Conservation (phyloP, 2,329 filamentous ascomycete species). For the Rosellinia necatrix region DNA sequence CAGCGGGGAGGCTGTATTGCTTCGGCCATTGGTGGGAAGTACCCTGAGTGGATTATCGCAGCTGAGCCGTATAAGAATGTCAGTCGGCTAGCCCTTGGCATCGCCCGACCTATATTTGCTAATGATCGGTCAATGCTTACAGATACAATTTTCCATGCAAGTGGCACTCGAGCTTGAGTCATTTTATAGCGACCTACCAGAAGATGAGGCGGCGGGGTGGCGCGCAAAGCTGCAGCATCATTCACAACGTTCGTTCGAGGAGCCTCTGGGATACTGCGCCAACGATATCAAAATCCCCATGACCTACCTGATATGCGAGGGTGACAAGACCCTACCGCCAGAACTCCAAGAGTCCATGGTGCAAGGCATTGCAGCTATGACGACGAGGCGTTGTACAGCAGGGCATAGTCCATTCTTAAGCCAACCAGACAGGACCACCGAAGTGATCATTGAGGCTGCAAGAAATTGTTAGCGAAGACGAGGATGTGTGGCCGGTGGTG, state of each 20-base stretch:
- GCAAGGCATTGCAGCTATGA: constrained; percentile 13
- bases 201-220: constrained; percentile 7
- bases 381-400: constrained; percentile 8
- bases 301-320: constrained; percentile 18
- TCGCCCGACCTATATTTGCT: background rate
- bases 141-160: constrained; percentile 1
- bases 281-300: constrained; percentile 20
- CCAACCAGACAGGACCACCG: constrained; percentile 8
- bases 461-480: background rate
- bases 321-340: constrained; percentile 4
- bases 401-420: constrained; percentile 23
- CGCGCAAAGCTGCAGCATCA: constrained; percentile 6
- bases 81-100: background rate
- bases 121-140: background rate
- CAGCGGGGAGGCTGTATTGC: constrained; percentile 5
- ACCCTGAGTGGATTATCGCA: background rate
- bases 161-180: background rate
- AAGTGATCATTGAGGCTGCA: constrained; percentile 13
- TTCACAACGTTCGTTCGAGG: constrained; percentile 18
- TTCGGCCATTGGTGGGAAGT: constrained; percentile 1
- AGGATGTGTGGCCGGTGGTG: background rate
- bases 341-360: constrained; percentile 12
- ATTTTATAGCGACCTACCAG: constrained; percentile 17
- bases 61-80: constrained; percentile 2
- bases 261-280: constrained; percentile 11